phyloP scores from a whole-genome alignment of 2,329 filamentous ascomycete species.

The Xylariaceae sp. region DNA sequence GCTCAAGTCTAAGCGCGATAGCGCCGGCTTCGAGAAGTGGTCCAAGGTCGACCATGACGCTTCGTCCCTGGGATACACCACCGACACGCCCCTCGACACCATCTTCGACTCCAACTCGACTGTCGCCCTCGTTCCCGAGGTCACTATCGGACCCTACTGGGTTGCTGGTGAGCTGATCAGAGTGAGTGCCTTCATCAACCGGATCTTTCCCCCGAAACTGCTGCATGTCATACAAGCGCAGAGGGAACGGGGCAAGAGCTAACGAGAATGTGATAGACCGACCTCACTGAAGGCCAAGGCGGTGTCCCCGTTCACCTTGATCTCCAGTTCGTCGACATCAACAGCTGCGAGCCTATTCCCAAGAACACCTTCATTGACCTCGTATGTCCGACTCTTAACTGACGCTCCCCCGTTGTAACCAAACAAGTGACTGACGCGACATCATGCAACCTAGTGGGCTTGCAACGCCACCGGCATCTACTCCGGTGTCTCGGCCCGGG shows the following conservation, averaged over 20 bases:
- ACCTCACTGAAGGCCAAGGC: slow-evolving; percentile 33
- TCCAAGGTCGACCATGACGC: slow-evolving; percentile 22
- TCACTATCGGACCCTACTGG: slow-evolving; percentile 29
- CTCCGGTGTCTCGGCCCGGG: slow-evolving; percentile 27
- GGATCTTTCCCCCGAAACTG: neutral
- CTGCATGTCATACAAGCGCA: neutral
- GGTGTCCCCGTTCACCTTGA: slow-evolving; percentile 37
- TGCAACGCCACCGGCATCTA: slow-evolving; percentile 37
- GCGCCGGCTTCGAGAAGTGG: slow-evolving; percentile 25
- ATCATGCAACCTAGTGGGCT: slow-evolving; percentile 26
- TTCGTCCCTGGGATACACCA: slow-evolving; percentile 27
- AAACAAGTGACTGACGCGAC: slow-evolving; percentile 1
- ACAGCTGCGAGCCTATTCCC: slow-evolving; percentile 31
- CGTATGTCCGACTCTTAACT: too few species aligned
- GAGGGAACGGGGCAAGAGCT: neutral
- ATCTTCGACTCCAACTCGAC: slow-evolving; percentile 29
- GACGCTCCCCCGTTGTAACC: too few species aligned
- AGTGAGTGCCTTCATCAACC: slow-evolving; percentile 11
- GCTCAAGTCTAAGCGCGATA: slow-evolving; percentile 26
- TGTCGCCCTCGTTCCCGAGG: slow-evolving; percentile 26
- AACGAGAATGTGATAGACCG: slow-evolving; percentile 18
- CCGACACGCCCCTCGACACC: slow-evolving; percentile 34
- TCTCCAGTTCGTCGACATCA: slow-evolving; percentile 35
- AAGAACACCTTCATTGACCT: slow-evolving; percentile 32
- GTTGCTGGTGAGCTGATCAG: slow-evolving; percentile 34